Conservation (phyloP, 2,329 filamentous ascomycete genomes). For the Phialemoniopsis sp. region DNA sequence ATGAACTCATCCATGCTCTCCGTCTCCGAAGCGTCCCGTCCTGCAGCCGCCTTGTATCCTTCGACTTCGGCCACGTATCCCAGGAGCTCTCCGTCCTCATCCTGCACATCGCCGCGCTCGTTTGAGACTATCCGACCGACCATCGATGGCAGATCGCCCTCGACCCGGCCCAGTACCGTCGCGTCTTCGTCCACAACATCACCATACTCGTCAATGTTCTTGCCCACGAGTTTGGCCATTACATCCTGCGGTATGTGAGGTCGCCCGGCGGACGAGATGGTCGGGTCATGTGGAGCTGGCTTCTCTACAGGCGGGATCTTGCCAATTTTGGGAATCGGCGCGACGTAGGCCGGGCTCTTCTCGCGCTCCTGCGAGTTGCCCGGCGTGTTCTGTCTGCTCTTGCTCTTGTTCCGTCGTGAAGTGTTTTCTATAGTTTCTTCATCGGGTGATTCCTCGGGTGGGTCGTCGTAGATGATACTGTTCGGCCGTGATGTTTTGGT, state of each 20-base stretch:
- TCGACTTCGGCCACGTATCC: slow-evolving; percentile 38
- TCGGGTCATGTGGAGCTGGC: slow-evolving; percentile 14
- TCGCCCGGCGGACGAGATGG: slow-evolving; percentile 20
- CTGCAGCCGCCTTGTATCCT: neutral
- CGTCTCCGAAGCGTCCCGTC: slow-evolving; percentile 6
- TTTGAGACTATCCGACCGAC: slow-evolving; percentile 41
- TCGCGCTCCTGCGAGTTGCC: slow-evolving; percentile 2
- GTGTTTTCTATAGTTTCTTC: slow-evolving; percentile 7
- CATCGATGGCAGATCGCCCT: slow-evolving; percentile 52
- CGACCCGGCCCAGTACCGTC: slow-evolving; percentile 45
- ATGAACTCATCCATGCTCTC: slow-evolving; percentile 25
- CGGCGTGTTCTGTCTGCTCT: slow-evolving; percentile 1
- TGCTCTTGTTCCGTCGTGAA: neutral
- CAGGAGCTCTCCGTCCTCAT: slow-evolving; percentile 34
- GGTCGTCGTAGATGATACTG: slow-evolving; percentile 1
- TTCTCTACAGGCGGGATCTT: slow-evolving; percentile 23
- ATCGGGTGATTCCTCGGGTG: slow-evolving; percentile 4
- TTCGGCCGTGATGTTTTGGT: neutral
- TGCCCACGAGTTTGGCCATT: slow-evolving; percentile 35
- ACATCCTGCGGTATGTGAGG: slow-evolving; percentile 16
- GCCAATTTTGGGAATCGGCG: slow-evolving; percentile 30
- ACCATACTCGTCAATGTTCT: slow-evolving; percentile 48
- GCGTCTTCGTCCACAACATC: slow-evolving; percentile 45
- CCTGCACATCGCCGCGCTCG: slow-evolving; percentile 39
- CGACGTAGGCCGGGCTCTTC: slow-evolving; percentile 26